Base-by-base conservation (phyloP, 805 yeast species). In the Candida maesae region DNA sequence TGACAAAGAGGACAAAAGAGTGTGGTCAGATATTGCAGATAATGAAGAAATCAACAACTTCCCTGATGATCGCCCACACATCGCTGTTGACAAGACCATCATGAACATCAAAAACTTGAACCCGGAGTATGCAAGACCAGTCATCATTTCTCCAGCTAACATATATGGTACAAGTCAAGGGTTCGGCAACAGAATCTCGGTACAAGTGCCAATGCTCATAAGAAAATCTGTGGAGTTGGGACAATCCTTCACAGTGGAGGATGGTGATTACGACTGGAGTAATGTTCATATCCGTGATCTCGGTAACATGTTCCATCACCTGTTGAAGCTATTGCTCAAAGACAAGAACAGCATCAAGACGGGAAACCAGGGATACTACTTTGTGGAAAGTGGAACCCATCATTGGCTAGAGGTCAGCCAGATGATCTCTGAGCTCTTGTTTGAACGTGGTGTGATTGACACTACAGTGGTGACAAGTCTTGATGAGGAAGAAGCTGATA, bases 351-450 rank as follows among this genome's bases (percentile, higher is more conserved):
- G 44, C 7, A 46, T 65, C 33, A 60, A 60, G 10, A 49, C 54
- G 15, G 65, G 66, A 7, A 51, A 46, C 35, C 35, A 59, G 9
- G 71, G 71, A 6, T 65, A 63, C 43, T 66, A 65, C 42, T 66
- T 67, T 50, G 63, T 58, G 3, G 58, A 64, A 6, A 50, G 45
- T 28, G 61, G 59, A 3, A 57, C 53, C 20, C 63, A 60, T 41
- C 44, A 35, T 14, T 66, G 70, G 70, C 44, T 46, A 14, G 56
- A 56, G 20, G 59, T 61, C 23, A 39, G 60, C 5, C 42, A 49
- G 28, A 49, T 38, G 6, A 44, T 63, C 17, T 64, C 50, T 7
- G 36, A 47, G 27, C 36, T 46, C 9, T 48, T 64, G 28, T 29
- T 39, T 21, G 40, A 44, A 5, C 49, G 43, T 21, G 46, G 50